These are phyloP conservation scores for Trichoderma asperelloides DNA, from an alignment of 495 filamentous ascomycete species.

Conservation along the genomic window DNA sequence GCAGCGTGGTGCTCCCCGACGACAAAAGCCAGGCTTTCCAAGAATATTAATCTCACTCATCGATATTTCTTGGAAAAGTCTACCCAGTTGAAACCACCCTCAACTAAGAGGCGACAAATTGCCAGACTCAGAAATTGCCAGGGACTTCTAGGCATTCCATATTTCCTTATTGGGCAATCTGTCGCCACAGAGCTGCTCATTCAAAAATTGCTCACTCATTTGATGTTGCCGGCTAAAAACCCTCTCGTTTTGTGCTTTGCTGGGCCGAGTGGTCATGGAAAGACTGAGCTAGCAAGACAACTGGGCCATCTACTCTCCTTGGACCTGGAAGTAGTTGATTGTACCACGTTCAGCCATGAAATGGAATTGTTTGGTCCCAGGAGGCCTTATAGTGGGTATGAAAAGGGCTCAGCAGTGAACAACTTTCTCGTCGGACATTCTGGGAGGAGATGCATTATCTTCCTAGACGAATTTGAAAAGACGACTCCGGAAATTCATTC, in stretches of 20 bases:
- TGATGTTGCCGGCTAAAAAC: slow-evolving; percentile 15
- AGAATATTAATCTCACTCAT: slow-evolving; percentile 34
- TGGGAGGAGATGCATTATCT: slow-evolving; percentile 37
- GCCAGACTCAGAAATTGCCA: slow-evolving; percentile 22
- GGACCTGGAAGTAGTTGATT: slow-evolving; percentile 35
- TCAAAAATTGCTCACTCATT: slow-evolving; percentile 24
- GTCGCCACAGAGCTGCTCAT: slow-evolving; percentile 27
- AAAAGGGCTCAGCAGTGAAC: slow-evolving; percentile 38
- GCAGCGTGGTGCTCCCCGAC: slow-evolving; percentile 17
- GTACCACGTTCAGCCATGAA: slow-evolving; percentile 27
- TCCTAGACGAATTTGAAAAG: slow-evolving; percentile 53
- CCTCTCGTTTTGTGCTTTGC: slow-evolving; percentile 38
- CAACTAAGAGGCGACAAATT: slow-evolving; percentile 25
- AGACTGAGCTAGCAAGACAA: slow-evolving; percentile 37
- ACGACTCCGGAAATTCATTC: slow-evolving; percentile 33
- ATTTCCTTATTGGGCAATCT: slow-evolving; percentile 39
- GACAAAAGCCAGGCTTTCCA: slow-evolving; percentile 18
- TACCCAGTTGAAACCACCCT: slow-evolving; percentile 17
- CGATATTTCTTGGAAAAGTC: slow-evolving; percentile 36
- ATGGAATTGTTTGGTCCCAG: slow-evolving; percentile 41
- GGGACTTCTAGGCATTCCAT: slow-evolving; percentile 32
- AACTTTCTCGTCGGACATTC: slow-evolving; percentile 42
- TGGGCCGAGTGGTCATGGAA: slow-evolving; percentile 46
- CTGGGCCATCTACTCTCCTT: slow-evolving; percentile 36
- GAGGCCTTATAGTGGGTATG: slow-evolving; percentile 23